Evolutionary conservation across 345 rosid genomes (phyloP), one percentile per base, ranked within the genome.

Genomic region (Geranium brycei): DNA sequence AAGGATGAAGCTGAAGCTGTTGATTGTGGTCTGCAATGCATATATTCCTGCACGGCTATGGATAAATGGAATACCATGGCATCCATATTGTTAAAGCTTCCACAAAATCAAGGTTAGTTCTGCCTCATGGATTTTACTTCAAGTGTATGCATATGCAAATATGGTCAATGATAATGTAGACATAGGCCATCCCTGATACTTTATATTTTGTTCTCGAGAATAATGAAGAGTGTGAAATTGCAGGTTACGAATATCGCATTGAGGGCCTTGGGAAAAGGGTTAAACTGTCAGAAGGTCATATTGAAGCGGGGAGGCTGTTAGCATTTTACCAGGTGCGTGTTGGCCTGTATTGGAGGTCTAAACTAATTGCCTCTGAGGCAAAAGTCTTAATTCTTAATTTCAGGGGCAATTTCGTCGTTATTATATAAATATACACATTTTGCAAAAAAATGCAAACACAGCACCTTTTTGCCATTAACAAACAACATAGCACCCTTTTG

Each of bases 281-380:
- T 32, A 88, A 81, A 78, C 69, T 77, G 75, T 95, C 92, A 10
- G 92, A 86, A 75, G 88, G 84, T 57, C 96, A 93, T 75, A 76
- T 90, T 68, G 99, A 93, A 78, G 96, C 95, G 11, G 97, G 96
- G 72, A 90, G 92, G 73, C 81, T 88, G 71, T 73, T 90, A 80
- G 81, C 90, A 58, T 78, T 80, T 73, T 93, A 90, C 72, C 99
- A 93, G 96, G 97, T 47, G 53, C 15, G 53, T 13, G 13, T 47
- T 47, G 7, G 13, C 41, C 3, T 47, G 53, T 47, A 47, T 47
- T 47, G 53, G 11, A 47, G 7, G 65, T 62, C 55, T 31, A 32
- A 60, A 62, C 5, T 4, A 41, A 15, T 19, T 51, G 32, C 65
- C 51, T 15, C 5, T 19, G 32, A 64, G 51, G 31, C 17, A 47